Conservation (phyloP, 495 filamentous ascomycete genomes). For the Aspergillus wentii region DNA sequence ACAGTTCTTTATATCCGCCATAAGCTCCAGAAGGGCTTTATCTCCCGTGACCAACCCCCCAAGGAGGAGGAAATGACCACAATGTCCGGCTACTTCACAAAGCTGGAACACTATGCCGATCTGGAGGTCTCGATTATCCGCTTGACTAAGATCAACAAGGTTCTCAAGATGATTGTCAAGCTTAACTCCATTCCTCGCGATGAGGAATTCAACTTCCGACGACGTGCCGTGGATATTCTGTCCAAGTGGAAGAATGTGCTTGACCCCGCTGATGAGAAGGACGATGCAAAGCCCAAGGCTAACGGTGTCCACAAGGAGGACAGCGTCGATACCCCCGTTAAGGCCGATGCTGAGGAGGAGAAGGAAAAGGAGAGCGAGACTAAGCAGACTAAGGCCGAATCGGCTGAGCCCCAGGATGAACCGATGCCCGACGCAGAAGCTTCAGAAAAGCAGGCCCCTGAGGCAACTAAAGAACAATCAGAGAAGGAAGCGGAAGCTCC, state of each 20-base stretch:
- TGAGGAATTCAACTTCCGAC: slow-evolving; percentile 78
- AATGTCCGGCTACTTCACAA: slow-evolving; percentile 75
- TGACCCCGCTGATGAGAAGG: slow-evolving; percentile 44
- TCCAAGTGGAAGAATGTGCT: slow-evolving; percentile 79
- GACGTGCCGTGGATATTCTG: slow-evolving; percentile 66
- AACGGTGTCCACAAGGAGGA: slow-evolving; percentile 52
- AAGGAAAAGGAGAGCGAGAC: slow-evolving; percentile 36
- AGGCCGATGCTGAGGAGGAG: slow-evolving; percentile 41
- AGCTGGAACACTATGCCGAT: slow-evolving; percentile 72
- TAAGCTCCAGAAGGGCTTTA: slow-evolving; percentile 85
- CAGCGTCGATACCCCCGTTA: slow-evolving; percentile 30
- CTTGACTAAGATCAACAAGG: slow-evolving; percentile 89
- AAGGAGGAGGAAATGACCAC: slow-evolving; percentile 82
- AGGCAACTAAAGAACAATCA: too few species aligned
- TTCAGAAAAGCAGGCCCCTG: slow-evolving; percentile 11
- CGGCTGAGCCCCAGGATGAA: slow-evolving; percentile 32
- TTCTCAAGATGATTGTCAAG: slow-evolving; percentile 85
- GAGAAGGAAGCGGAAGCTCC: slow-evolving; percentile 10
- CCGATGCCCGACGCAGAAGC: slow-evolving; percentile 31
- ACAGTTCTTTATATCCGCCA: slow-evolving; percentile 79
- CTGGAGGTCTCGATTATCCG: slow-evolving; percentile 83
- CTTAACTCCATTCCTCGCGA: slow-evolving; percentile 75
- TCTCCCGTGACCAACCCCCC: slow-evolving; percentile 73
- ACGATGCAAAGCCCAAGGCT: slow-evolving; percentile 34
- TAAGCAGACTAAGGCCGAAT: slow-evolving; percentile 35